Evolutionary conservation across 1,139 yeast genomes (phyloP).

Genomic region (Pichiaceae sp.): DNA sequence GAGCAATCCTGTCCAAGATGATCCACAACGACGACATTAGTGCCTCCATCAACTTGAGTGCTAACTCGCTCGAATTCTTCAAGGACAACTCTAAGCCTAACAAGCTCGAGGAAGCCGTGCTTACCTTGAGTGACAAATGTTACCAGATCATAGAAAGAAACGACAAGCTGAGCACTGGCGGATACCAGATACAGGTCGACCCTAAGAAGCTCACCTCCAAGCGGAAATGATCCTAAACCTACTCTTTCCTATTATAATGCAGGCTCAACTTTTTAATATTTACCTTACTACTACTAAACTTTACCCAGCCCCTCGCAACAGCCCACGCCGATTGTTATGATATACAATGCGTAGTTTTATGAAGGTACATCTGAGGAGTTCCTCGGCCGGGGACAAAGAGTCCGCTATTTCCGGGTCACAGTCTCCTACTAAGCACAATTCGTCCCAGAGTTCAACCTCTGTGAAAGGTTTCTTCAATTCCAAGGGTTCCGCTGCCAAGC

Average conservation of each 20-base stretch:
- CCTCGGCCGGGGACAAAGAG: slow-evolving; percentile 18
- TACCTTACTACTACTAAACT: too few relatives aligned
- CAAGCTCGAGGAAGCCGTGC: slow-evolving; percentile 82
- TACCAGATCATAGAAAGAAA: slow-evolving; percentile 75
- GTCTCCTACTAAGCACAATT: not conserved
- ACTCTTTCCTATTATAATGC: not conserved
- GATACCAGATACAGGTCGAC: slow-evolving; percentile 35
- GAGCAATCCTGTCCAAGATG: slow-evolving; percentile 63
- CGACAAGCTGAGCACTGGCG: slow-evolving; percentile 75
- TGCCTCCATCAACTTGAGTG: slow-evolving; percentile 56
- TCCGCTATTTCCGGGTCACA: slow-evolving; percentile 7
- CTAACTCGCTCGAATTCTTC: slow-evolving; percentile 49
- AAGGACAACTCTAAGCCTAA: slow-evolving; percentile 63
- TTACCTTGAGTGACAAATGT: slow-evolving; percentile 81
- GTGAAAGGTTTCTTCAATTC: not conserved
- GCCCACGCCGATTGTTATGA: too few relatives aligned
- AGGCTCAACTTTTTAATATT: not conserved
- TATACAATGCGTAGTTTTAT: slow-evolving; percentile 37
- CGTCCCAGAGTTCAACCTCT: not conserved
- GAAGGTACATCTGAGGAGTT: slow-evolving; percentile 31
- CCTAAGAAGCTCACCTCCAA: slow-evolving; percentile 2
- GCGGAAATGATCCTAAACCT: not conserved
- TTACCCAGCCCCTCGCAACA: too few relatives aligned
- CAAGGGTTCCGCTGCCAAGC: too few relatives aligned
- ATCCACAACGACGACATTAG: slow-evolving; percentile 68